phyloP scores from a whole-genome alignment of 305 asterid genomes.

The Fraxinus paxiana region DNA sequence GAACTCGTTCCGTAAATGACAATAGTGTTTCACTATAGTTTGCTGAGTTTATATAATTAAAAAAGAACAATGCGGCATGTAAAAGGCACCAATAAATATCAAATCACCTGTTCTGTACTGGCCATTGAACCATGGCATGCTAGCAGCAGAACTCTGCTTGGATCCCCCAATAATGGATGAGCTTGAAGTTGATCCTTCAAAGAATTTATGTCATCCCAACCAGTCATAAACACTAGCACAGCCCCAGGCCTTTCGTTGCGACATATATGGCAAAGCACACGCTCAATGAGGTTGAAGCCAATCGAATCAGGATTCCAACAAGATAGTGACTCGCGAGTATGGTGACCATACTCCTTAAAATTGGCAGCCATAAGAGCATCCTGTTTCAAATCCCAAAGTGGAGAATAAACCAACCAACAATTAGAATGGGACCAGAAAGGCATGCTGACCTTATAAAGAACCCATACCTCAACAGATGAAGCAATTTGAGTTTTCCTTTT shows the following conservation, averaged over 20 bases:
- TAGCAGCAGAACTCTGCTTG: conserved; percentile 77
- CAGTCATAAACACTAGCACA: conserved; percentile 90
- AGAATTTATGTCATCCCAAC: conserved; percentile 98
- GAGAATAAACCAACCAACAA: conserved; percentile 3
- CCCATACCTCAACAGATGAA: conserved; percentile 78
- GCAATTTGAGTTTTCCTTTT: conserved; percentile 88
- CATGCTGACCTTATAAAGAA: conserved; percentile 9
- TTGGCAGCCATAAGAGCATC: conserved; percentile 71
- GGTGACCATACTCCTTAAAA: conserved; percentile 51
- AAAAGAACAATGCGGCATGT: conserved; percentile 14
- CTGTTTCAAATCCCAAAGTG: conserved; percentile 43
- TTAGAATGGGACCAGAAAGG: conserved; percentile 14
- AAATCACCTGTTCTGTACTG: conserved; percentile 81
- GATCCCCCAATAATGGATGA: conserved; percentile 84
- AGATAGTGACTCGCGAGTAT: conserved; percentile 63
- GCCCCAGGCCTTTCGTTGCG: conserved; percentile 88
- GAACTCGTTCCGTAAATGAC: background rate
- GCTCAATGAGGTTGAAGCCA: conserved; percentile 94
- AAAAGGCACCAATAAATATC: conserved; percentile 11
- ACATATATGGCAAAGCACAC: conserved; percentile 77
- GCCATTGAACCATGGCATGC: conserved; percentile 99
- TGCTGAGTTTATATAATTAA: background rate
- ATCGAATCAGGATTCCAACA: conserved; percentile 97
- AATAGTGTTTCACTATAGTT: conserved; percentile 13
- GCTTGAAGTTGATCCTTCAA: conserved; percentile 87